Base-by-base conservation (phyloP, 2,329 filamentous ascomycete species). In the Diaporthe velutina region DNA sequence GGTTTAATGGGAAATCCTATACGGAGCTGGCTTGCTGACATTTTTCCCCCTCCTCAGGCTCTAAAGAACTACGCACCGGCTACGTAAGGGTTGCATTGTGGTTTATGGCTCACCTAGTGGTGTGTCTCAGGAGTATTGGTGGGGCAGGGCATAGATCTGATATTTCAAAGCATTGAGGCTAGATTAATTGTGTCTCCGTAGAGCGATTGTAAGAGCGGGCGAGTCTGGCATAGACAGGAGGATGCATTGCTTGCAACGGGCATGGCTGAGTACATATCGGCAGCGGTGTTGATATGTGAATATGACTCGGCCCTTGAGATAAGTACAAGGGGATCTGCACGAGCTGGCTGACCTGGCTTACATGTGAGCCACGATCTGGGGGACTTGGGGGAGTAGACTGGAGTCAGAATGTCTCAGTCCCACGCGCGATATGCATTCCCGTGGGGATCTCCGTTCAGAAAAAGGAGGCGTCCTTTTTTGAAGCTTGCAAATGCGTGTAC, bases 1-100 rank as follows among this genome's bases (percentile, higher is more conserved):
- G 83, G 91, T 89, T 60, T 64, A 35, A 19, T 15, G 17, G 6
- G 52, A 13, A 15, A 68, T 33, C n/a, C 28, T 15, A 6, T 55
- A 10, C 17, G 12, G 30, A 30, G 12, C 25, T 35, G 66, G 22
- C 42, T 45, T 12, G 58, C 73, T 76, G 60, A 75, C 57, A 28
- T 38, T 52, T 35, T 5, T 25, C 7, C 22, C 28, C 19, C 22
- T 8, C 4, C 22, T 50, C 70, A 75, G 75, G 75, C 57, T 28
- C 70, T 76, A 22, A 50, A 70, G 33, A 71, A 54, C 25, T 73
- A 54, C 33, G 64, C 68, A 42, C 38, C 55, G 2, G 25, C 70
- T 67, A 54, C 57, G 12, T 75, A 66, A 52, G n/a, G 8, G 25
- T 17, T 6, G 80, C 75, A 78, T 17, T 6, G 17, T 35, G 58